Base-by-base conservation (phyloP, 495 filamentous ascomycete genomes). In the Astrothelium macrocarpum region DNA sequence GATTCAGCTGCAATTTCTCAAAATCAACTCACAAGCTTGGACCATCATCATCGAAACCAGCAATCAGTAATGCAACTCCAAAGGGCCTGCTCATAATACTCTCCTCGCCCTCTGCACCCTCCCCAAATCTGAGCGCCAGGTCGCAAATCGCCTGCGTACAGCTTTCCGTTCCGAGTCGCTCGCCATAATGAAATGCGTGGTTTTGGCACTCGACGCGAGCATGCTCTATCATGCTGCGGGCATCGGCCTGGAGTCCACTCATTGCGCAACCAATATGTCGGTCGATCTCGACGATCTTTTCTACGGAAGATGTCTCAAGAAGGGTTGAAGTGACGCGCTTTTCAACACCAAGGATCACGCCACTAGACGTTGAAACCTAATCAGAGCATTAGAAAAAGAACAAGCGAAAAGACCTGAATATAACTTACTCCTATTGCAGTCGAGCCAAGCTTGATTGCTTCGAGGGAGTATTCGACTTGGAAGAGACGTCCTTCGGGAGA, bases 391-490 rank as follows among this genome's bases (percentile, higher is more conserved):
- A 45, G 63, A 49, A 56, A 32, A 36, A 32, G 59, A 65, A 60
- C 58, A 28, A 42, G 67, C 10, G 53, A 39, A 10, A 9, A 11
- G 59, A 32, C 60, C 59, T 20, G 60, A 29, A 61, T 28, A 64
- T 26, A 53, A 77, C 79, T 62, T 86, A 89, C 91, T 72, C 94
- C 94, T 80, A 98, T 98, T 70, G 94, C 94, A 65, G 94, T 98
- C 62, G 89, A 94, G 71, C 94, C 94, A 70, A 97, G 90, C 79
- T 98, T 98, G 84, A 98, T 98, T 76, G 94, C 94, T 85, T 98
- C 94, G 67, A 98, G 89, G 64, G 95, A 97, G 85, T 98, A 98
- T 88, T 98, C 94, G 79, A 98, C 94, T 83, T 98, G 94, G 85
- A 98, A 98, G 76, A 98, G 88, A 80, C 94, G 94, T 71, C 94